Evolutionary conservation across 2,329 filamentous ascomycete genomes (phyloP), one percentile per base, ranked within the genome.

Genomic region (Fusarium nurragi): DNA sequence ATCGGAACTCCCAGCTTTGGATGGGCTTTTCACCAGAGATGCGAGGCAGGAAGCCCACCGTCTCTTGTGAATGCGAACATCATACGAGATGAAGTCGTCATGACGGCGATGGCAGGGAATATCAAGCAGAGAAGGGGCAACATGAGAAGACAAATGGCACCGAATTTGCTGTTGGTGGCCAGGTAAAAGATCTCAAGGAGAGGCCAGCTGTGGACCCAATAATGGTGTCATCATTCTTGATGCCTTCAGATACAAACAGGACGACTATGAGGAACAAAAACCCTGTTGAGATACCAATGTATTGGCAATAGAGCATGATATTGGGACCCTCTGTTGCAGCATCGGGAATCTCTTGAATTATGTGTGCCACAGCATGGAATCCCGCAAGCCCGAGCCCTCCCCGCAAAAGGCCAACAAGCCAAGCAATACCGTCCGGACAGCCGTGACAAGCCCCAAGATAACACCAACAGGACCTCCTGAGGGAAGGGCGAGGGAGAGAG

Each of bases 1-100:
- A 93, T 76, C 0, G 90, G 90, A 2, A 91, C 83, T 1, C 84
- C 84, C 0, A 91, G 81, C 14, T 74, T 80, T 0, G 83, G 79
- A 70, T 92, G 87, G 2, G 92, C 84, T 40, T 79, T 82, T 49
- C 87, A 83, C 62, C 91, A 89, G 65, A 88, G 75, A 2, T 74
- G 77, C 5, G 87, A 88, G 34, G 82, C 82, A 0, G 89, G 89
- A 8, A 92, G 81, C 12, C 89, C 90, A 4, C 88, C 85, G 57
- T 92, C 90, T 22, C 76, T 64, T 7, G 74, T 87, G 63, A 91
- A 90, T 0, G 89, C 88, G 69, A 88, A 90, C 10, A 86, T 86
- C 84, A 90, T 90, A 9, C 88, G 83, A 30, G 82, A 85, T 30
- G 83, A 86, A 0, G 88, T 90, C 1, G 88, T 89, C 86, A 90